Evolutionary conservation across 148 eudicot species (phyloP).

Genomic region (Camellia japonica): DNA sequence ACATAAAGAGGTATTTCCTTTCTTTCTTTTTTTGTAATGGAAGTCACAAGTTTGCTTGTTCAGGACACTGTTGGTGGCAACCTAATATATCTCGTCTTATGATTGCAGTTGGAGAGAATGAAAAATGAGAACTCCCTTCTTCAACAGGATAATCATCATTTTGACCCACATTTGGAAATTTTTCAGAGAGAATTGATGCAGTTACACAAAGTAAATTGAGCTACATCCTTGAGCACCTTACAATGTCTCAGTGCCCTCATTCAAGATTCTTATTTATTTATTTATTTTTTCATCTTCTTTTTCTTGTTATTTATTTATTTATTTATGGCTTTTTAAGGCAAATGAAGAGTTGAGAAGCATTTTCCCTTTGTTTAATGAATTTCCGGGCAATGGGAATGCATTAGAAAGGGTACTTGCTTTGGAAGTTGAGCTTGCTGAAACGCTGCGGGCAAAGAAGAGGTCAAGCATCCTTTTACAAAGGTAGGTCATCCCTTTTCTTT

Average conservation of each 20-base stretch:
- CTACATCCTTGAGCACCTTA: neutral
- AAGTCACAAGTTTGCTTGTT: neutral
- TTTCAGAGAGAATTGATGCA: constrained; percentile 55
- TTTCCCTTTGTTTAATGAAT: constrained; percentile 56
- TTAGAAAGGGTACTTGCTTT: constrained; percentile 92
- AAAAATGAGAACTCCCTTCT: constrained; percentile 60
- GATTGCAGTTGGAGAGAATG: constrained; percentile 82
- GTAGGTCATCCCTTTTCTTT: constrained; percentile 30
- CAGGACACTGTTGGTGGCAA: neutral
- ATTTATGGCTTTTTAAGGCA: constrained; percentile 34
- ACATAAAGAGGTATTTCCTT: constrained; percentile 69
- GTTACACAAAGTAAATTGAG: constrained; percentile 55
- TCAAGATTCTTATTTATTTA: neutral
- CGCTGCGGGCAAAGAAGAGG: constrained; percentile 72
- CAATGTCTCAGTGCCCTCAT: neutral
- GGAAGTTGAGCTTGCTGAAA: constrained; percentile 96
- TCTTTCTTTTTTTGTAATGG: neutral
- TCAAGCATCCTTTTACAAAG: constrained; percentile 70
- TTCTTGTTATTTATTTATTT: neutral
- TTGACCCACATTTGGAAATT: constrained; percentile 38
- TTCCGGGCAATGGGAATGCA: constrained; percentile 62
- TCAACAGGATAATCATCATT: constrained; percentile 29
- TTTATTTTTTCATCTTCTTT: neutral
- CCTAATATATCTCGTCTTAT: constrained; percentile 8
- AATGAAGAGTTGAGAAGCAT: constrained; percentile 70